These are phyloP conservation scores for Persicaria tinctoria DNA, from an alignment of 148 eudicot species.

Conservation along the genomic window DNA sequence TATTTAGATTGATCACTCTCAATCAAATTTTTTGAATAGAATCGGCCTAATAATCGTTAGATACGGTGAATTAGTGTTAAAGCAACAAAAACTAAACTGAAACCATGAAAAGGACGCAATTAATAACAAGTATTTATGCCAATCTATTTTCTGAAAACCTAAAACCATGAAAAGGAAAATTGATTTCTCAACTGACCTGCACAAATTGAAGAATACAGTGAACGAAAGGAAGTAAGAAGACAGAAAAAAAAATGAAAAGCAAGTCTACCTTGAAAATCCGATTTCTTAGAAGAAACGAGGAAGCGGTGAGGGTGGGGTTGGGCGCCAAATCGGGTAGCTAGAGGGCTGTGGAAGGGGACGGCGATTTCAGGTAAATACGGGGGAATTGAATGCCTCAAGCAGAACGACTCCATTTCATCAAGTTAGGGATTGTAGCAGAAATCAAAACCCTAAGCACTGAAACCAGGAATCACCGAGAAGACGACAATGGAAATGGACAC, in stretches of 20 bases:
- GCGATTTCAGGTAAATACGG: background rate
- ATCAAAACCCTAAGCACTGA: background rate
- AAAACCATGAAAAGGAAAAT: background rate
- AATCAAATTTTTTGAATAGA: background rate
- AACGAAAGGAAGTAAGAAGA: background rate
- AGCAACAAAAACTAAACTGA: background rate
- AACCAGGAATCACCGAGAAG: background rate
- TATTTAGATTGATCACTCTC: background rate
- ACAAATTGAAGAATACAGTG: background rate
- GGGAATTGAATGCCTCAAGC: constrained; percentile 3
- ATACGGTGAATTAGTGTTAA: no score
- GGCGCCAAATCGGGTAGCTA: constrained; percentile 11
- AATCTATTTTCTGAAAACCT: background rate
- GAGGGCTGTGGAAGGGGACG: background rate
- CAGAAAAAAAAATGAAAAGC: background rate
- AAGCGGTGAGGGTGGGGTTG: constrained; percentile 15
- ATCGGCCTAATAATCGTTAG: background rate
- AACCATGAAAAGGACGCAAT: background rate
- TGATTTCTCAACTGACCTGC: background rate
- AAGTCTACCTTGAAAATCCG: constrained; percentile 26
- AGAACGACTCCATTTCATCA: constrained; percentile 11
- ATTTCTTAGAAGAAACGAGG: constrained; percentile 24
- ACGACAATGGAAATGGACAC: background rate
- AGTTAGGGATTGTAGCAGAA: background rate
- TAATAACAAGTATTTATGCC: background rate